These are phyloP conservation scores for Thymus mandschuricus DNA, from an alignment of 257 asterid species.

Conservation along the genomic window DNA sequence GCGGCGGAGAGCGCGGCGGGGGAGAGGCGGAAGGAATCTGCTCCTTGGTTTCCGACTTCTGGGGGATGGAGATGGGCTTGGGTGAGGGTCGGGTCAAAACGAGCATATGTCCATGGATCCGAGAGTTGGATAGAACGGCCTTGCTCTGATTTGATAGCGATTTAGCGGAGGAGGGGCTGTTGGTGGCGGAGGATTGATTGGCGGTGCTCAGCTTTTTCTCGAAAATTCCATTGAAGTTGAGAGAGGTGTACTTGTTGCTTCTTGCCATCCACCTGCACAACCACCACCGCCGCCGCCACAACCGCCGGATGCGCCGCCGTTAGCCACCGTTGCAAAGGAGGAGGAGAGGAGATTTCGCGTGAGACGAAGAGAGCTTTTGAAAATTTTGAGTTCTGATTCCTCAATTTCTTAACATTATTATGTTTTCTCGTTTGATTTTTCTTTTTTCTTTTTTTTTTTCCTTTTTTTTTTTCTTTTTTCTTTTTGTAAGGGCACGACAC, in stretches of 20 bases:
- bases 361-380: slow-evolving; percentile 19
- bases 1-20: slow-evolving; percentile 19
- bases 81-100: slow-evolving; percentile 74
- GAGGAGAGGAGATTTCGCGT: slow-evolving; percentile 30
- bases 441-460: neutral
- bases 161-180: slow-evolving; percentile 42
- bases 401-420: neutral
- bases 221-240: slow-evolving; percentile 76
- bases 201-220: slow-evolving; percentile 56
- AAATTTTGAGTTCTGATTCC: neutral
- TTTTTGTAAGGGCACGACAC: neutral
- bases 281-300: slow-evolving; percentile 41
- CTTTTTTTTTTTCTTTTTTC: neutral
- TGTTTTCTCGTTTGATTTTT: neutral
- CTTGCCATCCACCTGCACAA: slow-evolving; percentile 81
- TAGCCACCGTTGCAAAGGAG: slow-evolving; percentile 52
- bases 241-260: slow-evolving; percentile 73
- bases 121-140: slow-evolving; percentile 53
- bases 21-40: slow-evolving; percentile 29
- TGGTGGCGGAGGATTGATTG: slow-evolving; percentile 35
- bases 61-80: slow-evolving; percentile 52
- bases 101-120: slow-evolving; percentile 88
- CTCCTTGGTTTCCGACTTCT: slow-evolving; percentile 34
- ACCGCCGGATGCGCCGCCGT: slow-evolving; percentile 40
- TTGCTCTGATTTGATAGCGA: slow-evolving; percentile 43